Percentiles rank a stretch among this genome's conserved stretches.
Evolutionary conservation across 106 monocot species (phyloP).

Genomic region (Dendrobium catenatum): DNA sequence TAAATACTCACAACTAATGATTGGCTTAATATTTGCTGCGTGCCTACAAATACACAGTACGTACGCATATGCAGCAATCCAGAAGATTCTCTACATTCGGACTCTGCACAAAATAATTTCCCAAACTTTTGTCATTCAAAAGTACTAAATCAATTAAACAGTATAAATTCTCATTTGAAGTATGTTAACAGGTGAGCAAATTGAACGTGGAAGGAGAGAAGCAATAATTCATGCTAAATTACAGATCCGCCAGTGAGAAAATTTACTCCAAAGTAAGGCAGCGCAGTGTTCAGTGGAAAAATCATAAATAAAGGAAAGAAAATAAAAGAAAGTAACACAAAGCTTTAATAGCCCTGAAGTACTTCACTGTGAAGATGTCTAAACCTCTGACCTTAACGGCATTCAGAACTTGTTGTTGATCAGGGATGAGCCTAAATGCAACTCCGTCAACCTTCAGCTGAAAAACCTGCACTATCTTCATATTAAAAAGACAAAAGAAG

Average conservation of each 20-base stretch:
- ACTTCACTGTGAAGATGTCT: neutral
- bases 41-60: too few species aligned
- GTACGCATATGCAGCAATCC: too few species aligned
- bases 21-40: too few species aligned
- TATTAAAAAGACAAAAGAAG: neutral
- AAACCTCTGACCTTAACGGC: slow-evolving; percentile 64
- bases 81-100: too few species aligned
- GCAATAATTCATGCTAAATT: neutral
- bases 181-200: neutral
- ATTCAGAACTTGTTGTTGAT: slow-evolving; percentile 70
- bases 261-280: too few species aligned
- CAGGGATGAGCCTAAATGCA: slow-evolving; percentile 84
- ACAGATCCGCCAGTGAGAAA: too few species aligned
- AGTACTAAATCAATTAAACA: neutral
- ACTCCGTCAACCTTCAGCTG: slow-evolving; percentile 83
- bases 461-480: slow-evolving; percentile 55
- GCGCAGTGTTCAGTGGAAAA: neutral
- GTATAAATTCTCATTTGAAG: neutral
- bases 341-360: neutral
- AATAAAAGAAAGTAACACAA: neutral
- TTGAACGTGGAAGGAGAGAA: neutral
- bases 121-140: neutral
- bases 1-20: too few species aligned
- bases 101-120: too few species aligned
- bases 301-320: neutral